Evolutionary conservation across 805 yeast species (phyloP).

Genomic region (Ogataea angusta): DNA sequence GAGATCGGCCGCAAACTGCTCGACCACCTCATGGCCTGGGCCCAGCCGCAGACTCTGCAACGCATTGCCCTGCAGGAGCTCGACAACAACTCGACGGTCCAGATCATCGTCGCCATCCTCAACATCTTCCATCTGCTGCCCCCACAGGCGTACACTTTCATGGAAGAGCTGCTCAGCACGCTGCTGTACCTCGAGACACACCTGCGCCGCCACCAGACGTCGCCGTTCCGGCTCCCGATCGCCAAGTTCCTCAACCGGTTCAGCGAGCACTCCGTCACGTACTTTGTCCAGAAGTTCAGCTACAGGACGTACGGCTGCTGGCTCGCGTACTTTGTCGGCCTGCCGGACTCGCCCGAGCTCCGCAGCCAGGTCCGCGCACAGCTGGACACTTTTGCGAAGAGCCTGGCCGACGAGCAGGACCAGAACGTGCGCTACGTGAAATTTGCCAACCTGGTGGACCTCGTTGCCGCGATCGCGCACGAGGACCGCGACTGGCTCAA

Average conservation of each 20-base stretch:
- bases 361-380: conserved; percentile 54
- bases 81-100: conserved; percentile 74
- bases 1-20: conserved; percentile 92
- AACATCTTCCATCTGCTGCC: conserved; percentile 91
- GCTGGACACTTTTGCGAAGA: conserved; percentile 45
- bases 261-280: conserved; percentile 67
- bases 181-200: conserved; percentile 76
- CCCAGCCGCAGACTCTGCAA: conserved; percentile 74
- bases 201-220: conserved; percentile 75
- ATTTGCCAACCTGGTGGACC: conserved; percentile 70
- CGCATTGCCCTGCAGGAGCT: conserved; percentile 77
- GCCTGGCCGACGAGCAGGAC: conserved; percentile 44
- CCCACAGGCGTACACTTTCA: conserved; percentile 84
- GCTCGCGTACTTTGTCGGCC: conserved; percentile 61
- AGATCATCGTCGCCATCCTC: conserved; percentile 83
- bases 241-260: conserved; percentile 84
- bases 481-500: conserved; percentile 53
- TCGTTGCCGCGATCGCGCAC: conserved; percentile 50
- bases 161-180: conserved; percentile 80
- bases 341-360: conserved; percentile 53
- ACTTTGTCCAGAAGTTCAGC: conserved; percentile 63
- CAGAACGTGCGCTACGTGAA: conserved; percentile 57
- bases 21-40: conserved; percentile 96
- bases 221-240: conserved; percentile 90
- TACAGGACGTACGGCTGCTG: conserved; percentile 63